A percentile compares a stretch with the other conserved stretches of the same genome.
Conservation (phyloP, 148 eudicot genomes). For the Spergularia bocconei region DNA sequence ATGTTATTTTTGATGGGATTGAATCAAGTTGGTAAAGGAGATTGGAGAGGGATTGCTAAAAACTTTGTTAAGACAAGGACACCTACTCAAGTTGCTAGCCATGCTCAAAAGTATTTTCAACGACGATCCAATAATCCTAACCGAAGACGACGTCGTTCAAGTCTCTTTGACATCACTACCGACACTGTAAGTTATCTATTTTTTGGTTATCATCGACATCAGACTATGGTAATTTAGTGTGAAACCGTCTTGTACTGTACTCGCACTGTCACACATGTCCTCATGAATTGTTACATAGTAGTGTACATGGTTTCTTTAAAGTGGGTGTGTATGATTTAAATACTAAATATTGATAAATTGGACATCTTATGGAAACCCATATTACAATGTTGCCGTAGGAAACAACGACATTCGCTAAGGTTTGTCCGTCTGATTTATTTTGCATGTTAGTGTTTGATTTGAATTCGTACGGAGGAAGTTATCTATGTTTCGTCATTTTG, state of each 20-base stretch:
- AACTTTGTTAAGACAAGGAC: constrained; percentile 83
- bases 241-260: too few species aligned
- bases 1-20: constrained; percentile 60
- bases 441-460: too few species aligned
- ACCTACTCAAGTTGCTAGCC: constrained; percentile 91
- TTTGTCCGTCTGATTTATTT: too few species aligned
- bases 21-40: constrained; percentile 76
- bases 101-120: constrained; percentile 86
- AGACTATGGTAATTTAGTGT: too few species aligned
- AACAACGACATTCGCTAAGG: neutral
- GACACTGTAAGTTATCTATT: constrained; percentile 40
- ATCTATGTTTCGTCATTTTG: neutral
- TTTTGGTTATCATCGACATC: neutral
- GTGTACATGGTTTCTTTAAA: too few species aligned
- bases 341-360: neutral
- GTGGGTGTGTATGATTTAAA: too few species aligned
- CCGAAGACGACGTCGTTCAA: constrained; percentile 74
- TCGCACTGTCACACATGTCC: too few species aligned
- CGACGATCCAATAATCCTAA: constrained; percentile 63
- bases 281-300: too few species aligned
- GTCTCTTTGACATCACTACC: constrained; percentile 85
- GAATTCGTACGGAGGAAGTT: neutral
- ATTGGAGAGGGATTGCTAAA: constrained; percentile 85
- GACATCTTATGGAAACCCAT: neutral
- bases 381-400: neutral